Evolutionary conservation across 768 basidiomycete species (phyloP), one percentile per base, ranked within the genome.

Genomic region (Phlebiopsis flavidoalba): DNA sequence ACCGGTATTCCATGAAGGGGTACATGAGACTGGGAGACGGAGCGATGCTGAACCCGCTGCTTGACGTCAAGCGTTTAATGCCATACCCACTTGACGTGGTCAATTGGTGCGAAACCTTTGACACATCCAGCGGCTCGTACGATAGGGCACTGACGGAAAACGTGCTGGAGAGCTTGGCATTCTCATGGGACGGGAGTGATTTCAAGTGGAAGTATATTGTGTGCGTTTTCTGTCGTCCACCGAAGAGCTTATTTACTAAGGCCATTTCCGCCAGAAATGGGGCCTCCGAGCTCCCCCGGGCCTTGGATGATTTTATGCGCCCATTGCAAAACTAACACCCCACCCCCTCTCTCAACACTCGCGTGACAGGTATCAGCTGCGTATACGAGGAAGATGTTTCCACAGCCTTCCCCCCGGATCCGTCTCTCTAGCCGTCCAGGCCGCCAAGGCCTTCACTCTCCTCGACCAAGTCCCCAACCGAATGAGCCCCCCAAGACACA

Each of bases 81-180:
- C 53, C 53, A 8, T 60, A 51, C 19, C 60, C 63, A 1, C 33
- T 57, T 43, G 15, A 47, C 1, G 64, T 67, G 19, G 61, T 67
- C 11, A 45, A 61, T 1, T 63, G 58, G 60, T 19, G 65, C 11
- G 66, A 67, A 55, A 63, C 66, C 2, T 57, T 63, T 45, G 49
- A 62, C 15, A 22, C 43, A 12, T 43, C 58, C 1, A 65, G 62
- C 7, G 58, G 53, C 8, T 12, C 51, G 35, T 65, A 62, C 57
- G 53, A 67, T 40, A 22, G 50, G 12, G 65, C 60, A 1, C 50
- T 66, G 8, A 43, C 40, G 1, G 63, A 66, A 52, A 60, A 15
- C 40, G 61, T 60, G 17, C 43, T 64, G 36, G 61, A 59, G 19
- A 22, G 19, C 11, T 36, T 61, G 15, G 52, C 62, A 11, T 61